phyloP scores from a whole-genome alignment of 805 yeast genomes.

The Candida vartiovaarae region DNA sequence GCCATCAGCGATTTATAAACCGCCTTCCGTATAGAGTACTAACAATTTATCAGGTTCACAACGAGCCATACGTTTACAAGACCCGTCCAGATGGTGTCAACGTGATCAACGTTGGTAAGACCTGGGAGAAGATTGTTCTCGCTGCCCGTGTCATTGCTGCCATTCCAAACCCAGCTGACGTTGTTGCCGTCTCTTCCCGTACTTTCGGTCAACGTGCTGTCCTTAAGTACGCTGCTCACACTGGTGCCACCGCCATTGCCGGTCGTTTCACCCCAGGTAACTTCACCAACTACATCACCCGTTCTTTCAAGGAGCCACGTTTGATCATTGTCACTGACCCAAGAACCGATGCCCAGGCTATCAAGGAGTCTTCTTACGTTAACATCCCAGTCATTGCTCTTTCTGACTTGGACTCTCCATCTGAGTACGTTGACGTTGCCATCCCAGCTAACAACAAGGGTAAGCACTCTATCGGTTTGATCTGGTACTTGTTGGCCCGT shows the following conservation, averaged over 20 bases:
- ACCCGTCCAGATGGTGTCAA: slow-evolving; percentile 99
- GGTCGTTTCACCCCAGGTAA: slow-evolving; percentile 99
- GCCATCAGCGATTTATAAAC: too few relatives aligned
- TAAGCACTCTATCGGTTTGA: slow-evolving; percentile 98
- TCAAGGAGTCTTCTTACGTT: slow-evolving; percentile 99
- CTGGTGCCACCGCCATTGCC: slow-evolving; percentile 99
- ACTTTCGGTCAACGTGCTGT: slow-evolving; percentile 99
- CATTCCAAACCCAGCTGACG: slow-evolving; percentile 96
- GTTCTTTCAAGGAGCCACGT: slow-evolving; percentile 99
- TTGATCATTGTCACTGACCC: slow-evolving; percentile 98
- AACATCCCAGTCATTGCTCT: slow-evolving; percentile 99
- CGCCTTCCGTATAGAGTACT: slow-evolving; percentile 2
- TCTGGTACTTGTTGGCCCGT: slow-evolving; percentile 99
- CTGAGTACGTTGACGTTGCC: slow-evolving; percentile 98
- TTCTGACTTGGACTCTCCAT: slow-evolving; percentile 97
- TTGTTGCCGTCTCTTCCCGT: slow-evolving; percentile 98
- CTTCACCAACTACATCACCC: slow-evolving; percentile 99
- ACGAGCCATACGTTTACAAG: slow-evolving; percentile 93
- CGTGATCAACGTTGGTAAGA: slow-evolving; percentile 96
- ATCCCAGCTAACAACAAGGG: slow-evolving; percentile 99
- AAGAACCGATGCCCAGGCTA: slow-evolving; percentile 99
- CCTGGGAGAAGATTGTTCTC: slow-evolving; percentile 99
- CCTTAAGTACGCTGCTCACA: slow-evolving; percentile 98
- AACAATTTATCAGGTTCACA: slow-evolving; percentile 62
- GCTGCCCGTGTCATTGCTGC: slow-evolving; percentile 99